Base-by-base conservation (phyloP, 257 asterid species). In the Craterostigma plantagineum region DNA sequence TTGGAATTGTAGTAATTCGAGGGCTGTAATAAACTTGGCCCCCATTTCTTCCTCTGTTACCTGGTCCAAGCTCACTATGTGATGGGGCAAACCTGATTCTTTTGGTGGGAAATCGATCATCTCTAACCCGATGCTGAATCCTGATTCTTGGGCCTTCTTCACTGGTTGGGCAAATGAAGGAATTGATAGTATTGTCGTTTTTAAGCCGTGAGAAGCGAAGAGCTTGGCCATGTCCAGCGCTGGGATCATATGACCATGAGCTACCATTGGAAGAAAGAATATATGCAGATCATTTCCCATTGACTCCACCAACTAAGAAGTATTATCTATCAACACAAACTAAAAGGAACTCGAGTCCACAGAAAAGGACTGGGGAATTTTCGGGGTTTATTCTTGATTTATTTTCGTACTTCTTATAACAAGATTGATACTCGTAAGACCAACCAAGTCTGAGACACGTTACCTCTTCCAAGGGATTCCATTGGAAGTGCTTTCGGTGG, bases 241-340 rank as follows among this genome's bases (percentile, higher is more conserved):
- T 10, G 84, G 91, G 42, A 73, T 65, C 60, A 58, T 65, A 48
- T 77, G 91, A 35, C 91, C 84, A 0, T 59, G 67, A 49, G 84
- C 84, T 57, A 73, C 14, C 8, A 60, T 8, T 0, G 91, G 91
- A 35, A 68, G 43, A 49, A 68, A 50, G 52, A 57, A 51, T 13
- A 77, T 11, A 16, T 73, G 84, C 1, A 65, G 62, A 41, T 56
- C 46, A 10, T 7, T 14, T 18, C 33, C 49, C 64, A 62, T 62
- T 27, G 30, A 23, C 6, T 23, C 30, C n/a, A n/a, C n/a, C n/a
- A n/a, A 6, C 30, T 23, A 6, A 23, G 30, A 23, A 23, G 6
- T 23, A 2, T 23, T n/a, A 23, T 23, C 30, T 23, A 23, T 23
- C 30, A 23, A 23, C 2, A 23, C 30, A 23, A 23, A 23, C 30